phyloP scores from a whole-genome alignment of 805 yeast genomes.

The Saturnispora dispora region DNA sequence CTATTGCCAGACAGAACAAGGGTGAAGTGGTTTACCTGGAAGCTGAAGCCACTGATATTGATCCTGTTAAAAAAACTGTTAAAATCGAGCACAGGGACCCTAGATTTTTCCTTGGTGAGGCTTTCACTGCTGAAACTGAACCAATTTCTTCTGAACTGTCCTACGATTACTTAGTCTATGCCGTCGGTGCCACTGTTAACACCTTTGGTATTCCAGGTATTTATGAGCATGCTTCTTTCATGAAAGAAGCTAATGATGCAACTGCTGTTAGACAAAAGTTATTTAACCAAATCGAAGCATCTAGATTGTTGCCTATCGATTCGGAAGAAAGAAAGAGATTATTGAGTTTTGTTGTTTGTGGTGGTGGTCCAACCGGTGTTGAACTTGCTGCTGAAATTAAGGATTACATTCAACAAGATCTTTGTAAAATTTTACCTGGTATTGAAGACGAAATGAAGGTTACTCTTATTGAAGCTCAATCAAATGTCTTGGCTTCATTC shows the following conservation, averaged over 20 bases:
- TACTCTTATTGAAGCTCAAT: constrained; percentile 82
- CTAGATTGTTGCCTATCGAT: constrained; percentile 64
- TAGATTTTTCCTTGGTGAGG: constrained; percentile 46
- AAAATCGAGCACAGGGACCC: constrained; percentile 49
- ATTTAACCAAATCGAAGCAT: constrained; percentile 84
- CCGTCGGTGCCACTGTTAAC: constrained; percentile 92
- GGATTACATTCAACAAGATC: constrained; percentile 89
- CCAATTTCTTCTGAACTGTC: constrained; percentile 37
- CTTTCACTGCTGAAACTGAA: constrained; percentile 38
- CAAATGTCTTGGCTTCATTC: constrained; percentile 74
- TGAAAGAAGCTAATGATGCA: constrained; percentile 87
- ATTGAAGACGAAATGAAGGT: constrained; percentile 76
- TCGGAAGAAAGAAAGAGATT: constrained; percentile 74
- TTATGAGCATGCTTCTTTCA: constrained; percentile 74
- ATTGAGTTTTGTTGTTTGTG: constrained; percentile 84
- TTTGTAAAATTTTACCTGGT: constrained; percentile 81
- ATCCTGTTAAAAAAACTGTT: constrained; percentile 57
- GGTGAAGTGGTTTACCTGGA: constrained; percentile 79
- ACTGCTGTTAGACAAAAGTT: constrained; percentile 72
- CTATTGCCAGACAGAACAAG: constrained; percentile 64
- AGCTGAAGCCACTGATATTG: constrained; percentile 83
- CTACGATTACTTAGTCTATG: constrained; percentile 82
- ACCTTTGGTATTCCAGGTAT: constrained; percentile 96
- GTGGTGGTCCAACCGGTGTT: constrained; percentile 99
- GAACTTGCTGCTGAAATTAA: constrained; percentile 95